phyloP scores from a whole-genome alignment of 495 filamentous ascomycete species.

The Penicillium samsonianum region DNA sequence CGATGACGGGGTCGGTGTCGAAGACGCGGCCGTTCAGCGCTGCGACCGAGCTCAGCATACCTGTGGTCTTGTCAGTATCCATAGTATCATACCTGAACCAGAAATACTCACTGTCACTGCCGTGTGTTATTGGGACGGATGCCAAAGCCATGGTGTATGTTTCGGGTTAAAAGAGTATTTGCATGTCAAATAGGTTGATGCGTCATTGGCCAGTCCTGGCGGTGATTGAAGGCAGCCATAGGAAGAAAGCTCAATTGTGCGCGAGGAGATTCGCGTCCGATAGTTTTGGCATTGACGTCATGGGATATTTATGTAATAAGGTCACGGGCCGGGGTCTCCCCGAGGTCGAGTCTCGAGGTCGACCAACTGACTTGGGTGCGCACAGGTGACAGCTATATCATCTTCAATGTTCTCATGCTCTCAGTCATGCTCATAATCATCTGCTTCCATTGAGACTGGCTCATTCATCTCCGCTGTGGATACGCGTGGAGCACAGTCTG shows the following conservation, averaged over 20 bases:
- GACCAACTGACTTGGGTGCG: not conserved
- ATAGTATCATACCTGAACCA: not conserved
- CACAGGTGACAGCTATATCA: not conserved
- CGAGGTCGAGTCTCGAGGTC: not conserved
- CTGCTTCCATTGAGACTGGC: not conserved
- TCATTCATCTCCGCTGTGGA: not conserved
- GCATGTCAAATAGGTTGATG: conserved; percentile 5
- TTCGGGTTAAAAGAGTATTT: not conserved
- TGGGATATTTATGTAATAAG: conserved; percentile 12
- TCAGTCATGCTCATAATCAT: not conserved
- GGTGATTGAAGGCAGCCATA: not conserved
- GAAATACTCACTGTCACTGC: conserved; percentile 20
- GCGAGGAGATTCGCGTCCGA: conserved; percentile 3
- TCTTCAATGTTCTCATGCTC: not conserved
- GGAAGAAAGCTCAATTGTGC: not conserved
- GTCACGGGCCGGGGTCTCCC: not conserved
- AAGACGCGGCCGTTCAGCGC: conserved; percentile 28
- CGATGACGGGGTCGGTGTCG: conserved; percentile 27
- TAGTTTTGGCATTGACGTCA: conserved; percentile 16
- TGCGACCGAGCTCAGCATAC: conserved; percentile 20
- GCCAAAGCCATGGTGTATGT: conserved; percentile 19
- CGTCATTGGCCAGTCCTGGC: not conserved
- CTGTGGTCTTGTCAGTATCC: conserved; percentile 14
- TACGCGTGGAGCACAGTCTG: not conserved
- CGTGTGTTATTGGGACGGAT: conserved; percentile 26